Evolutionary conservation across 371 early-diverging fungal species (phyloP), one percentile per base, ranked within the genome.

Genomic region (Rhizopus microsporus): DNA sequence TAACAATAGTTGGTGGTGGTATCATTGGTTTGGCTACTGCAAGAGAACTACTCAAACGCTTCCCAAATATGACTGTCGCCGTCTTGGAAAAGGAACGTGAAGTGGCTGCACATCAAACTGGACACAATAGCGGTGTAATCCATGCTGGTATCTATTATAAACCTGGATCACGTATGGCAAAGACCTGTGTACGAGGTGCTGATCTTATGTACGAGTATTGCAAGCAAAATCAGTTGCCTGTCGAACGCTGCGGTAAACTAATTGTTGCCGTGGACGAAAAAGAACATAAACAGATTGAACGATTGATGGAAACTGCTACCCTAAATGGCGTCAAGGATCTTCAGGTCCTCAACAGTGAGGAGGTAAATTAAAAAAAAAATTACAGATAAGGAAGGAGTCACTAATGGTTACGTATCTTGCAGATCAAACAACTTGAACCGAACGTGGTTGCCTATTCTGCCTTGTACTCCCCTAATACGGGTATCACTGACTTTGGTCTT

Each of bases 1-100:
- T 66, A 7, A 51, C 32, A 8, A 8, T 58, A 67, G 78, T 77
- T 17, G 78, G 78, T 30, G 78, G 72, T 45, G 78, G 78, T 47
- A 77, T 77, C 33, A 69, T 77, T 68, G 79, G 79, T 50, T 49
- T 78, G n/a, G 79, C 79, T 34, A 78, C 79, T 30, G 79, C 79
- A 15, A 69, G 79, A 52, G 79, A 78, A 51, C 48, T 78, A n/a
- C 54, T 78, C 37, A 71, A 74, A 30, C 69, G 79, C 12, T 78
- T 69, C 42, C 74, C 79, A 5, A 54, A 64, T 6, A 78, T 75
- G 76, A 78, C 79, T 0, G 71, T 78, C 2, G 75, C 76, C 33
- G 76, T 78, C 3, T 54, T 78, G 40, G 79, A 78, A 50, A 78
- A 78, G 55, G 79, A 78, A 47, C 67, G 74, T 38, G 79, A 78